These are phyloP conservation scores for Gymnopus androsaceus DNA, from an alignment of 1,284 basidiomycete species.

Conservation along the genomic window DNA sequence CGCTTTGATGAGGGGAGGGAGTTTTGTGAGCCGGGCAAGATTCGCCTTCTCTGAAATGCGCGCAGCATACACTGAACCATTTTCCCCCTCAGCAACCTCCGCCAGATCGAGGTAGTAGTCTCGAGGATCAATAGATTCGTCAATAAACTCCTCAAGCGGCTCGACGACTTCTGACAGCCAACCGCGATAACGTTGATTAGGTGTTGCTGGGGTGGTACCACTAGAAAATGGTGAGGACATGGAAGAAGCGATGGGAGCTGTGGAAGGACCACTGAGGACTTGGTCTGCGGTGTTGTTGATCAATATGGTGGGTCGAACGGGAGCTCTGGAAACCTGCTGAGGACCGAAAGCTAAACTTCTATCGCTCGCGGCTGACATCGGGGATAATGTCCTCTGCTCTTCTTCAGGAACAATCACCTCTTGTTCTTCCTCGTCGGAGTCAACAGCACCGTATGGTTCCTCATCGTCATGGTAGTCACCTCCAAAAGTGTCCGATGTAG, in stretches of 20 bases:
- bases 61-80: conserved; percentile 71
- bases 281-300: conserved; percentile 28
- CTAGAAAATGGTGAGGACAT: conserved; percentile 4
- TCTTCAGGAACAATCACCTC: conserved; percentile 4
- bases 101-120: conserved; percentile 62
- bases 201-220: conserved; percentile 17
- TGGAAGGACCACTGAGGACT: conserved; percentile 6
- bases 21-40: conserved; percentile 33
- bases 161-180: conserved; percentile 61
- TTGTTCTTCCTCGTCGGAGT: conserved; percentile 28
- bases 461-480: conserved; percentile 26
- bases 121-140: conserved; percentile 59
- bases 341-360: background rate
- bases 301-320: conserved; percentile 32
- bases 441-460: conserved; percentile 16
- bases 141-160: conserved; percentile 65
- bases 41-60: conserved; percentile 39
- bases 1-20: conserved; percentile 38
- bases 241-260: conserved; percentile 10
- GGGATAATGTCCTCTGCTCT: background rate
- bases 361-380: background rate
- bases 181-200: conserved; percentile 46
- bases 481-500: conserved; percentile 41
- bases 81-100: conserved; percentile 80
- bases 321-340: background rate